A percentile compares a stretch with the other conserved stretches of the same genome.
These are phyloP conservation scores for Maudiozyma pseudohumilis DNA, from an alignment of 805 yeast genomes.

Conservation along the genomic window DNA sequence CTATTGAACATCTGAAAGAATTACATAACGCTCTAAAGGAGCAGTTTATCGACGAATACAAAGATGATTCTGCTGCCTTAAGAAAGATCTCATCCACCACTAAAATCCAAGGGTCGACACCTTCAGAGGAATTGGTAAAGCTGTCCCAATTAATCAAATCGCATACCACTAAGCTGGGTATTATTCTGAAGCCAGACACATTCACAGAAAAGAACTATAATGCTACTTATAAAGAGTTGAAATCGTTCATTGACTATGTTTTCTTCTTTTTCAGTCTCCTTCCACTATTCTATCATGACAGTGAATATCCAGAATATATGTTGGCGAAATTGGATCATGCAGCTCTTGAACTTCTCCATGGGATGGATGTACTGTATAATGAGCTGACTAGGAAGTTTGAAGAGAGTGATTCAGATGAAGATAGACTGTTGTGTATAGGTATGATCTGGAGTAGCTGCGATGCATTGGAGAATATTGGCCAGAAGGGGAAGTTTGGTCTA, in stretches of 20 bases:
- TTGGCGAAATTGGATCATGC: slow-evolving; percentile 13
- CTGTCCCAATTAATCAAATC: slow-evolving; percentile 54
- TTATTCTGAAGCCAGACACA: slow-evolving; percentile 20
- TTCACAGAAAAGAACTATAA: slow-evolving; percentile 14
- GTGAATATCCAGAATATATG: slow-evolving; percentile 17
- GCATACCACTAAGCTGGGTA: slow-evolving; percentile 58
- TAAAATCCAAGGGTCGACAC: slow-evolving; percentile 20
- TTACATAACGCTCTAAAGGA: slow-evolving; percentile 14
- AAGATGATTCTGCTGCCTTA: slow-evolving; percentile 10
- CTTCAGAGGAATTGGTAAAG: slow-evolving; percentile 44
- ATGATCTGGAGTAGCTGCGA: slow-evolving; percentile 66
- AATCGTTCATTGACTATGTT: slow-evolving; percentile 18
- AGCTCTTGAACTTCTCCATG: slow-evolving; percentile 17
- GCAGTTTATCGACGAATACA: slow-evolving; percentile 19
- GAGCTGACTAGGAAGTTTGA: slow-evolving; percentile 16
- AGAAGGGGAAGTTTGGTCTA: slow-evolving; percentile 44
- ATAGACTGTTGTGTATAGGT: slow-evolving; percentile 52
- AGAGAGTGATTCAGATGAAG: slow-evolving; percentile 24
- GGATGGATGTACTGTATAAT: slow-evolving; percentile 13
- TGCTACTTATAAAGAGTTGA: slow-evolving; percentile 23
- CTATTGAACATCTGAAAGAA: slow-evolving; percentile 43
- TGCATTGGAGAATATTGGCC: slow-evolving; percentile 32
- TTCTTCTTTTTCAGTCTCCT: slow-evolving; percentile 19
- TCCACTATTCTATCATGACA: slow-evolving; percentile 23
- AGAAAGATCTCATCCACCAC: slow-evolving; percentile 18